phyloP scores from a whole-genome alignment of 106 monocot genomes.

The Posidonia australis region DNA sequence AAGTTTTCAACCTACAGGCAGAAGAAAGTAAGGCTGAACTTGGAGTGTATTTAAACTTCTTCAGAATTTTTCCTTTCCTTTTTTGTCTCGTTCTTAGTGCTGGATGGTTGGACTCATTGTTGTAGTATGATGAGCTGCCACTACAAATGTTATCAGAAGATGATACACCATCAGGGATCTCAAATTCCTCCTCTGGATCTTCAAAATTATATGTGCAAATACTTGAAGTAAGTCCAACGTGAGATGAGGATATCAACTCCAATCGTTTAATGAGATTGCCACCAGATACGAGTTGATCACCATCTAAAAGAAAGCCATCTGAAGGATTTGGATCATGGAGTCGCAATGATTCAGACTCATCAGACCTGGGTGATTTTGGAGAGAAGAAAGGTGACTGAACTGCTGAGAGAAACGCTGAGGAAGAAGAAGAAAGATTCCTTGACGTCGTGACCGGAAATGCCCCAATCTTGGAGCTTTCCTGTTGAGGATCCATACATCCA shows the following conservation, averaged over 20 bases:
- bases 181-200: constrained; percentile 12
- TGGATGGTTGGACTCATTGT: constrained; percentile 16
- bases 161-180: constrained; percentile 15
- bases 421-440: constrained; percentile 77
- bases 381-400: constrained; percentile 95
- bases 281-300: not conserved
- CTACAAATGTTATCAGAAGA: constrained; percentile 22
- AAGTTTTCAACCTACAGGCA: constrained; percentile 33
- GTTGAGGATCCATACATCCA: constrained; percentile 94
- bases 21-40: constrained; percentile 36
- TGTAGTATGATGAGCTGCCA: constrained; percentile 33
- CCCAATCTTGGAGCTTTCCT: constrained; percentile 76
- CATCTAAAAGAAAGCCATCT: constrained; percentile 13
- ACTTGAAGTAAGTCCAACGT: constrained; percentile 31
- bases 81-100: constrained; percentile 40
- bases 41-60: constrained; percentile 22
- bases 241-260: constrained; percentile 6
- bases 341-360: constrained; percentile 11
- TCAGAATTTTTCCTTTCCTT: constrained; percentile 23
- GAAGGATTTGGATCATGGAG: constrained; percentile 7
- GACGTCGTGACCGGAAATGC: constrained; percentile 37
- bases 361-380: constrained; percentile 42
- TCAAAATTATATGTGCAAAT: constrained; percentile 37
- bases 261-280: not conserved
- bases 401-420: constrained; percentile 90